phyloP scores from a whole-genome alignment of 1,139 yeast species.

The Scheffersomyces titani region DNA sequence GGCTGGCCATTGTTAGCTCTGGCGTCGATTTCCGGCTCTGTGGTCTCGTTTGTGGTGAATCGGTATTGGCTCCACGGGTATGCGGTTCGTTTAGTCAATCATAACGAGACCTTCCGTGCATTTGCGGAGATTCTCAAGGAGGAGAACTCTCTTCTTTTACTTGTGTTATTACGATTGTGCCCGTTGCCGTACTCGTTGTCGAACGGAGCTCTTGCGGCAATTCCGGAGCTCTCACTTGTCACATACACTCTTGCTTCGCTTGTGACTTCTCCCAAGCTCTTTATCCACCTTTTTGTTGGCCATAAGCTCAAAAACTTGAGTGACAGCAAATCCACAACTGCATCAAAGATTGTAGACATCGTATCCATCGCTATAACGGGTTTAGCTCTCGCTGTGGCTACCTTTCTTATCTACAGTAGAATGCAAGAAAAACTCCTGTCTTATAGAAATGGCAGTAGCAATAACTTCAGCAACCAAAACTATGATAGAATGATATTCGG shows the following conservation, averaged over 20 bases:
- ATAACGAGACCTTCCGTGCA: conserved; percentile 70
- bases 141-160: conserved; percentile 61
- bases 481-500: conserved; percentile 41
- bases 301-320: conserved; percentile 73
- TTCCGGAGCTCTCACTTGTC: conserved; percentile 66
- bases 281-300: conserved; percentile 81
- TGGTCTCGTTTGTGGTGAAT: conserved; percentile 68
- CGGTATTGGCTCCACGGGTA: conserved; percentile 57
- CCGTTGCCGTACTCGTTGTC: conserved; percentile 93
- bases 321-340: conserved; percentile 48
- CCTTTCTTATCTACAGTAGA: conserved; percentile 69
- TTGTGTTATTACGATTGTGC: conserved; percentile 76
- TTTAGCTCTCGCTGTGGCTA: conserved; percentile 58
- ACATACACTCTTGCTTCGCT: conserved; percentile 73
- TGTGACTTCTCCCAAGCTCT: conserved; percentile 77
- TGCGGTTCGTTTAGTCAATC: conserved; percentile 50
- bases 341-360: conserved; percentile 61
- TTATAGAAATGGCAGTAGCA: conserved; percentile 24
- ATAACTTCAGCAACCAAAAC: conserved; percentile 12
- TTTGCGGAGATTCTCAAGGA: conserved; percentile 70
- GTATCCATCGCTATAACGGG: conserved; percentile 63
- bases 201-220: conserved; percentile 88
- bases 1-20: conserved; percentile 80
- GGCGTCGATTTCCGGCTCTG: conserved; percentile 74
- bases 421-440: conserved; percentile 46